Base-by-base conservation (phyloP, 2,329 filamentous ascomycete species). In the Exophiala alcalophila region DNA sequence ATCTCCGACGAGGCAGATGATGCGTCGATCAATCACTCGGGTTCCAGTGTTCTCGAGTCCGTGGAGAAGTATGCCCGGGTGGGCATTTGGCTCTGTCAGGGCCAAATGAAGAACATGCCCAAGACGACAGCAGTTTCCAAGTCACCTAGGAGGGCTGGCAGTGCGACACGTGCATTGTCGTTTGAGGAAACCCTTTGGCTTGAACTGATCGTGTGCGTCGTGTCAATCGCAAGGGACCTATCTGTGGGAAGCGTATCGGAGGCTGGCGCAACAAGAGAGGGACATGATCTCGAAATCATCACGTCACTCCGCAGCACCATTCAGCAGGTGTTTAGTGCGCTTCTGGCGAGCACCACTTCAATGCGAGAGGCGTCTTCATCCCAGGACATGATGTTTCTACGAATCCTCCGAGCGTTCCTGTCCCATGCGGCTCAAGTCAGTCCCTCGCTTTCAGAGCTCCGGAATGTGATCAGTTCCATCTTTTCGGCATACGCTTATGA, bases 401-500 rank as follows among this genome's bases (percentile, higher is more conserved):
- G 85, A 43, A 86, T 98, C 53, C 74, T 98, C 10, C 82, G 89
- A 34, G 85, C 86, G 4, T 98, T 98, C 62, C 78, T 98, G 20
- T 81, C 84, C 1, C 81, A 87, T 31, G 91, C 90, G 0, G 84
- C 88, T 0, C 76, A 79, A 16, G 81, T 83, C 12, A 94, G 89
- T 0, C 90, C 92, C 0, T 94, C 86, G 9, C 73, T 98, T 2
- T 83, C 87, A 1, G 89, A 97, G 60, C 75, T 98, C 3, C 84
- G 92, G 30, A 78, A 79, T 5, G 90, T 97, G 1, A 76, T 98
- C 2, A 73, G 80, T 1, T 92, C 90, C 9, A 91, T 98, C 41
- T 97, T 98, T 66, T 82, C 91, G 0, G 91, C 92, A 0, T 98
- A 98, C 61, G 84, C 89, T 0, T 96, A 97, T 61, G 92, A 98